A percentile compares a stretch with the other conserved stretches of the same genome.
These are phyloP conservation scores for Aureobasidium sp. DNA, from an alignment of 2,329 filamentous ascomycete species.

Conservation along the genomic window DNA sequence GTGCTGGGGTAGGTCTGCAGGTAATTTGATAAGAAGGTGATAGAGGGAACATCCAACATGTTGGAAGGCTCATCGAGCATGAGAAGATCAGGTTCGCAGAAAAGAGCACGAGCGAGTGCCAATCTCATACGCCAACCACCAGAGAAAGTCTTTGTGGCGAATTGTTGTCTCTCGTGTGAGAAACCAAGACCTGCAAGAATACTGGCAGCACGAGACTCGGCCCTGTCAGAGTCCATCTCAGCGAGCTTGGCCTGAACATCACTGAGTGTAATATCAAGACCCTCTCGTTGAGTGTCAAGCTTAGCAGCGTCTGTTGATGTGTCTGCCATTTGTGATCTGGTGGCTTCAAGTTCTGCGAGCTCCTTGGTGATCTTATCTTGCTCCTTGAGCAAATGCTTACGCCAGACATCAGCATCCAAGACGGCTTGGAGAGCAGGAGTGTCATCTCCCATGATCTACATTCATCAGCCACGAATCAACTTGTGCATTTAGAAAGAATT, in stretches of 20 bases:
- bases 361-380: conserved; percentile 78
- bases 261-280: conserved; percentile 79
- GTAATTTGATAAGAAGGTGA: conserved; percentile 95
- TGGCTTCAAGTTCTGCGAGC: conserved; percentile 67
- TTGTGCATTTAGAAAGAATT: conserved; percentile 42
- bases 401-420: conserved; percentile 95
- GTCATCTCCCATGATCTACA: conserved; percentile 78
- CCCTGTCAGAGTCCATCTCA: conserved; percentile 99
- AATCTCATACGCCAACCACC: conserved; percentile 99
- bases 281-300: conserved; percentile 81
- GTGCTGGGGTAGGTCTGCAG: conserved; percentile 91
- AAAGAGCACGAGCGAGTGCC: conserved; percentile 86
- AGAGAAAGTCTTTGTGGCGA: conserved; percentile 93
- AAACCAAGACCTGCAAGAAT: conserved; percentile 96
- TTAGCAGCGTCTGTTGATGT: conserved; percentile 82
- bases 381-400: conserved; percentile 85
- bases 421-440: conserved; percentile 92
- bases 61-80: conserved; percentile 98
- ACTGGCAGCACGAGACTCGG: conserved; percentile 87
- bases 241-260: conserved; percentile 87
- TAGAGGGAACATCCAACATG: conserved; percentile 99
- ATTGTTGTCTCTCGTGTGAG: conserved; percentile 85
- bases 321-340: conserved; percentile 75
- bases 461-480: conserved; percentile 29
- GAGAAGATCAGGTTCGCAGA: conserved; percentile 93